These are phyloP conservation scores for Nicotiana tomentosiformis DNA, from an alignment of 257 asterid species.

Conservation along the genomic window DNA sequence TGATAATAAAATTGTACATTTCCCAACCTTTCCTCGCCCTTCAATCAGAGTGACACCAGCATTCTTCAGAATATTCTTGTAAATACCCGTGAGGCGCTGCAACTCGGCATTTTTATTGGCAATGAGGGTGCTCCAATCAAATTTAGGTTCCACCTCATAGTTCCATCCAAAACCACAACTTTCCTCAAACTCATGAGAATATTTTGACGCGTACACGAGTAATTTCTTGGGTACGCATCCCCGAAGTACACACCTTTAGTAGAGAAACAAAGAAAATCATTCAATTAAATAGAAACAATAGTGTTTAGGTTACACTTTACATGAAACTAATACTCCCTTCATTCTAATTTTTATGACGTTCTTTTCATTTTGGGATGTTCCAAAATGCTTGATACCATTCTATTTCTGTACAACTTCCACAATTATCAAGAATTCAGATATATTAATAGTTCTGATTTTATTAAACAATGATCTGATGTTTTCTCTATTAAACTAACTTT, in stretches of 20 bases:
- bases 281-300: background rate
- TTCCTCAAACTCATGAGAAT: slow-evolving; percentile 89
- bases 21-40: slow-evolving; percentile 95
- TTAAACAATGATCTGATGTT: background rate
- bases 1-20: background rate
- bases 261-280: slow-evolving; percentile 10
- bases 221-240: slow-evolving; percentile 98
- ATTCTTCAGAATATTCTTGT: slow-evolving; percentile 72
- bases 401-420: background rate
- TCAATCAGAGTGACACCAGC: slow-evolving; percentile 67
- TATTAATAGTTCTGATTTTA: background rate
- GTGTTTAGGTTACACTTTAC: background rate
- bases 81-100: slow-evolving; percentile 83
- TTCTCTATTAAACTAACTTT: background rate
- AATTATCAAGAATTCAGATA: background rate
- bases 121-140: slow-evolving; percentile 87
- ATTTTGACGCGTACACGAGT: slow-evolving; percentile 85
- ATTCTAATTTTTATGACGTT: background rate
- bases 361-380: background rate
- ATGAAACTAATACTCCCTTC: background rate
- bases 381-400: background rate
- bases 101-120: slow-evolving; percentile 94
- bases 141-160: slow-evolving; percentile 79
- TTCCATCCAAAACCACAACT: slow-evolving; percentile 94
- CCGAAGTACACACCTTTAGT: slow-evolving; percentile 89